These are phyloP conservation scores for Ophiostoma sp. DNA, from an alignment of 2,329 filamentous ascomycete genomes.

Conservation along the genomic window DNA sequence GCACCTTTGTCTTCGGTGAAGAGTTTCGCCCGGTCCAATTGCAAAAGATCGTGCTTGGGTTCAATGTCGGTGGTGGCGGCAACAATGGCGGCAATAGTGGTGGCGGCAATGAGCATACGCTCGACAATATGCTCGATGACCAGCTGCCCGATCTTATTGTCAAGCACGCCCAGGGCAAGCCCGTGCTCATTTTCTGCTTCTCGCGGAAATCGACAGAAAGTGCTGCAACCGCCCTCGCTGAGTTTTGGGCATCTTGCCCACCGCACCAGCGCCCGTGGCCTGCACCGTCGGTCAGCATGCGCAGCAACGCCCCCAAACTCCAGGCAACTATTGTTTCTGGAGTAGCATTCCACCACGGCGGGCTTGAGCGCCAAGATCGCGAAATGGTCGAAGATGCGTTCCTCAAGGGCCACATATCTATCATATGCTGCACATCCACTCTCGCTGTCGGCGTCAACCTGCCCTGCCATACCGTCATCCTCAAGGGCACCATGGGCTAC, in stretches of 20 bases:
- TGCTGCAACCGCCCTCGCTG: constrained; percentile 63
- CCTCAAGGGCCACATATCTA: constrained; percentile 63
- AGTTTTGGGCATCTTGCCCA: constrained; percentile 55
- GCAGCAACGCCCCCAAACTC: constrained; percentile 56
- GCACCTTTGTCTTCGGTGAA: constrained; percentile 66
- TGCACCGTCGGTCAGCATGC: constrained; percentile 46
- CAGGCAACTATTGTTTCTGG: constrained; percentile 48
- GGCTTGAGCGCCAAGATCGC: constrained; percentile 61
- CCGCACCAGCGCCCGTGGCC: constrained; percentile 58
- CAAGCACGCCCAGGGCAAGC: constrained; percentile 64
- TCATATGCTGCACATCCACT: constrained; percentile 85
- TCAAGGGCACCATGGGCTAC: constrained; percentile 72
- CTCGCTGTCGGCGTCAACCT: constrained; percentile 79
- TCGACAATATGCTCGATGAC: constrained; percentile 63
- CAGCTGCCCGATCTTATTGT: constrained; percentile 62
- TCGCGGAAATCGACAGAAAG: constrained; percentile 64
- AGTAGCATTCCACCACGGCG: constrained; percentile 79
- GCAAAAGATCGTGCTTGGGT: constrained; percentile 71
- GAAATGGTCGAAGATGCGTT: constrained; percentile 62
- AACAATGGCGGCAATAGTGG: neutral
- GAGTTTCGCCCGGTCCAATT: constrained; percentile 74
- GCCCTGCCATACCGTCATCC: constrained; percentile 74
- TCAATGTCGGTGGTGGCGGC: constrained; percentile 39
- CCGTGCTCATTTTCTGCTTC: constrained; percentile 78
- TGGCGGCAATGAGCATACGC: constrained; percentile 64